Evolutionary conservation across 495 filamentous ascomycete species (phyloP).

Genomic region (Cudoniella acicularis): DNA sequence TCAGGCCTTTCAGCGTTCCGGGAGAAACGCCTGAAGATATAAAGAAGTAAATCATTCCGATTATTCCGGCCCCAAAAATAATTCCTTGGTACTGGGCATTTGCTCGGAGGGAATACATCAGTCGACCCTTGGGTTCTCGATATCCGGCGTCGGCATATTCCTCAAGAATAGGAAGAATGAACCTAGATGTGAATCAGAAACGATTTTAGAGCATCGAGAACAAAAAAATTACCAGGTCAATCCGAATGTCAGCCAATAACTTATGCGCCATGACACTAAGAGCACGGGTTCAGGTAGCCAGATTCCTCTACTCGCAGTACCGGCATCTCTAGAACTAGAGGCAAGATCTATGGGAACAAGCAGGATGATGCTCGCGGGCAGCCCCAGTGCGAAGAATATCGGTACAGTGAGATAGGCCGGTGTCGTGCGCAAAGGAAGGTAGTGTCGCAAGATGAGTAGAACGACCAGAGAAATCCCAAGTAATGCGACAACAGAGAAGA

Average conservation of each 20-base stretch:
- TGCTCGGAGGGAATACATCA: slow-evolving; percentile 76
- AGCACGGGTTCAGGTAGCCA: slow-evolving; percentile 64
- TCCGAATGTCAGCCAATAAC: slow-evolving; percentile 94
- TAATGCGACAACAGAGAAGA: slow-evolving; percentile 70
- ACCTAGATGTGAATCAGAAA: slow-evolving; percentile 40
- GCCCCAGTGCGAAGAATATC: slow-evolving; percentile 87
- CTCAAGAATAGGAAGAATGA: slow-evolving; percentile 87
- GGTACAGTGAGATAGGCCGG: slow-evolving; percentile 88
- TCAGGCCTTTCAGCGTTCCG: slow-evolving; percentile 66
- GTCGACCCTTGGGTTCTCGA: slow-evolving; percentile 72
- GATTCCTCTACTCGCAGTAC: slow-evolving; percentile 56
- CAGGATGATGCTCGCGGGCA: slow-evolving; percentile 90
- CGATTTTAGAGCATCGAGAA: not conserved
- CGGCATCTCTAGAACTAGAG: slow-evolving; percentile 69
- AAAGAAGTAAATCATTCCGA: slow-evolving; percentile 82
- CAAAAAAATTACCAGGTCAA: slow-evolving; percentile 71
- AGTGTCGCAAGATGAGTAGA: slow-evolving; percentile 80
- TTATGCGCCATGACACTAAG: slow-evolving; percentile 83
- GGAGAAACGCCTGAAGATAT: slow-evolving; percentile 61
- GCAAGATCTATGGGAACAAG: slow-evolving; percentile 95
- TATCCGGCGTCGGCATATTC: slow-evolving; percentile 94
- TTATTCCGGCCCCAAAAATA: slow-evolving; percentile 61
- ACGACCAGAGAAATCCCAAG: slow-evolving; percentile 69
- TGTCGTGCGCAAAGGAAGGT: slow-evolving; percentile 83
- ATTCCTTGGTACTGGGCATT: slow-evolving; percentile 88